Base-by-base conservation (phyloP, 495 filamentous ascomycete genomes). In the Letharia columbiana region DNA sequence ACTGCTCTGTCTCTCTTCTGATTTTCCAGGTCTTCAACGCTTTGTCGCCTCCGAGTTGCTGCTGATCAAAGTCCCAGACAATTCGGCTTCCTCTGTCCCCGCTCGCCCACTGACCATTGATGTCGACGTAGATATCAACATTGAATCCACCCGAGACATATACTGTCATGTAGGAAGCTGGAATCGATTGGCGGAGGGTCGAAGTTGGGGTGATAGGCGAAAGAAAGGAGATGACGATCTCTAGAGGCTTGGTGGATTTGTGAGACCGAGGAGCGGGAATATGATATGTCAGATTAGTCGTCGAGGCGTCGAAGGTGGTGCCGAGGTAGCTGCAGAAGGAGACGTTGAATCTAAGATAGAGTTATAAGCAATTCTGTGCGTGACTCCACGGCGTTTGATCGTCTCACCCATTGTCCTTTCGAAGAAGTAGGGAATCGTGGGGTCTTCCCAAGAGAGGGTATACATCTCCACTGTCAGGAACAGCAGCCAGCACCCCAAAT, bases 171-270 rank as follows among this genome's bases (percentile, higher is more conserved):
- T 98, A 98, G 49, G 88, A 87, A 18, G 92, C 93, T 39, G 93
- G 93, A 49, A 98, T 87, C 39, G 90, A 88, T 80, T 98, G 93
- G 70, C 92, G 85, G 67, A 96, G 78, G 62, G 91, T 96, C 64
- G 92, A 96, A 6, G 91, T 91, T 5, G 92, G 91, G 0, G 93
- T 98, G 57, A 98, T 91, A 8, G 93, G 93, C 33, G 92, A 96
- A 47, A 96, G 81, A 76, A 96, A 96, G 3, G 92, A 93, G 33
- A 96, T 81, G 4, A 84, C 85, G 63, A 98, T 75, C 63, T 87
- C 83, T 20, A 83, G 67, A 58, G 84, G 80, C 11, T 70, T 67
- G 20, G 65, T 20, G 39, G 72, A 68, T 23, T 76, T 67, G 17
- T 69, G 69, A 6, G 74, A 71, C 12, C 61, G 56, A 7, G 83